Evolutionary conservation across 768 basidiomycete genomes (phyloP).

Genomic region (Paxillus involutus): DNA sequence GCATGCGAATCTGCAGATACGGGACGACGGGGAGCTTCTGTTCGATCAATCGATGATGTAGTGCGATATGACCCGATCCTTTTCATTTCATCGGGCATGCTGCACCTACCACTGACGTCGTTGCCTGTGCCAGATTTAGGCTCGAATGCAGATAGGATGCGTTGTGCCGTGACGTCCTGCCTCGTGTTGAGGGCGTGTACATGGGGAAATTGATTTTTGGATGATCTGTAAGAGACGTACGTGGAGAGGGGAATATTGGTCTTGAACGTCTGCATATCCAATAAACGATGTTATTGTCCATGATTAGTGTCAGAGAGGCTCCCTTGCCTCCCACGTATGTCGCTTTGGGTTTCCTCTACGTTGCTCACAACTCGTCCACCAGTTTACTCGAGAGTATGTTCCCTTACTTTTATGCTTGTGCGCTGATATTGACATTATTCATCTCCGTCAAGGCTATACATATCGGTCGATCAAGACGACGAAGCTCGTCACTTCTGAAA

Average conservation of each 20-base stretch:
- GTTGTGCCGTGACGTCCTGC: slow-evolving; percentile 2
- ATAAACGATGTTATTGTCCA: not conserved
- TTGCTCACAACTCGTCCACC: not conserved
- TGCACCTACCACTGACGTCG: slow-evolving; percentile 4
- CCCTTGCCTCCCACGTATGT: not conserved
- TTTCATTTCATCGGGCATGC: slow-evolving; percentile 6
- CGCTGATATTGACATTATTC: not conserved
- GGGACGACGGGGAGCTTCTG: not conserved
- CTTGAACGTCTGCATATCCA: not conserved
- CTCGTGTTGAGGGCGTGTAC: slow-evolving; percentile 17
- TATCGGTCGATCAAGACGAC: not conserved
- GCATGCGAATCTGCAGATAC: not conserved
- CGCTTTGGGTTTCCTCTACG: not conserved
- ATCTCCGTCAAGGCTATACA: not conserved
- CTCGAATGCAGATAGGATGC: slow-evolving; percentile 12
- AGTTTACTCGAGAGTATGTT: no score
- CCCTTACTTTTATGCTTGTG: not conserved
- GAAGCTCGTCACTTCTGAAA: not conserved
- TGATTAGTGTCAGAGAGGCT: not conserved
- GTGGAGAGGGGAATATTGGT: slow-evolving; percentile 3
- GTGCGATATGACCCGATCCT: slow-evolving; percentile 10
- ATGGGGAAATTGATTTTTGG: slow-evolving; percentile 5
- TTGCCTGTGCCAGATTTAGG: not conserved
- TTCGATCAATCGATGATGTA: not conserved
- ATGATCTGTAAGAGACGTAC: not conserved